These are phyloP conservation scores for Sporothrix brunneoviolacea DNA, from an alignment of 2,329 filamentous ascomycete genomes.

Conservation along the genomic window DNA sequence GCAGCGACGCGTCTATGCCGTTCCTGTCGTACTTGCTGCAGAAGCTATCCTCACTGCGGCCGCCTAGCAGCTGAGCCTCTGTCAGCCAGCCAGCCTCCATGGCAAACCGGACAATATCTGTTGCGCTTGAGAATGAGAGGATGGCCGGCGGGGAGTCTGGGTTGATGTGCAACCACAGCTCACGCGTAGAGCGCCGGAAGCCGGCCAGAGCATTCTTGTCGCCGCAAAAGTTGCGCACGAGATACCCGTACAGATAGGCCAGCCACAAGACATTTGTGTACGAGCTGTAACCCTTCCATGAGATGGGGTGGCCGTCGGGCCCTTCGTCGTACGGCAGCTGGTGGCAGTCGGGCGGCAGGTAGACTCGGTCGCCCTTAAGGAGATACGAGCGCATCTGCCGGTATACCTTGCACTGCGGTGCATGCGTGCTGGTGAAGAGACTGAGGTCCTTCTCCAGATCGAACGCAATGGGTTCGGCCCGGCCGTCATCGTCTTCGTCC, in stretches of 20 bases:
- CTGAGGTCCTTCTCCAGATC: conserved; percentile 55
- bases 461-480: conserved; percentile 38
- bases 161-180: conserved; percentile 49
- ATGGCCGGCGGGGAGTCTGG: conserved; percentile 41
- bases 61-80: conserved; percentile 43
- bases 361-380: conserved; percentile 43
- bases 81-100: conserved; percentile 52
- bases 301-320: conserved; percentile 40
- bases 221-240: conserved; percentile 41
- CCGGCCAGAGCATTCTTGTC: conserved; percentile 36
- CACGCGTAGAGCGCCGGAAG: conserved; percentile 43
- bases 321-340: conserved; percentile 40
- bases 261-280: conserved; percentile 63
- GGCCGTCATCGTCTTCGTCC: conserved; percentile 27
- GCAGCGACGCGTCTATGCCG: not conserved
- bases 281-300: conserved; percentile 49
- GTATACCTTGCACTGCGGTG: conserved; percentile 55
- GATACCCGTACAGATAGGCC: conserved; percentile 53
- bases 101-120: conserved; percentile 50
- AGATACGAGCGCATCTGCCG: conserved; percentile 56
- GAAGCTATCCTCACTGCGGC: not conserved
- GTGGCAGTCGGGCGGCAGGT: conserved; percentile 42
- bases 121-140: conserved; percentile 48
- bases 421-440: conserved; percentile 55
- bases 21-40: not conserved